Conservation (phyloP, 345 rosid genomes). For the Clarkia xantiana region DNA sequence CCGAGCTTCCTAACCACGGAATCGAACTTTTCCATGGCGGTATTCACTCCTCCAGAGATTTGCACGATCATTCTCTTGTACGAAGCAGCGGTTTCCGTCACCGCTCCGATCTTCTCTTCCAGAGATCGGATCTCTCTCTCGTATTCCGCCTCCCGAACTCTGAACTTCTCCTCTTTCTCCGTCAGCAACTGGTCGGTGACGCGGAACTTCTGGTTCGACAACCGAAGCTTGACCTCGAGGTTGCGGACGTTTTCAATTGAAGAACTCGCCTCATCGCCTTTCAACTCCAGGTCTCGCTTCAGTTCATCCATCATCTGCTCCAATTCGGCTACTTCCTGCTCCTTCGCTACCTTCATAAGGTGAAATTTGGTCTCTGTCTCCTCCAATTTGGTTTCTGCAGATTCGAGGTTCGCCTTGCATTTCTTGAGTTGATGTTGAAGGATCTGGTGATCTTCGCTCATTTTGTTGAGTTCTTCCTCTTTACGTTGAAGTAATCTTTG, state of each 20-base stretch:
- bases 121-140: conserved; percentile 46
- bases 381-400: conserved; percentile 31
- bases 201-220: conserved; percentile 91
- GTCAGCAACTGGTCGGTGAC: conserved; percentile 65
- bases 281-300: conserved; percentile 50
- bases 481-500: conserved; percentile 27
- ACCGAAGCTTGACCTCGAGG: conserved; percentile 74
- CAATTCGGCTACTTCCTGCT: conserved; percentile 29
- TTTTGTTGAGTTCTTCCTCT: conserved; percentile 26
- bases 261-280: conserved; percentile 62
- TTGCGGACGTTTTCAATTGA: conserved; percentile 35
- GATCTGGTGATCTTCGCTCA: conserved; percentile 36
- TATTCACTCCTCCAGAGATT: conserved; percentile 25
- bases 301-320: conserved; percentile 49
- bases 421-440: conserved; percentile 22
- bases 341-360: conserved; percentile 23
- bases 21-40: conserved; percentile 26
- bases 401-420: conserved; percentile 25
- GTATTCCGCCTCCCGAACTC: conserved; percentile 47
- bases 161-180: conserved; percentile 60
- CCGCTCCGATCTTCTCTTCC: conserved; percentile 27
- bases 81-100: conserved; percentile 29
- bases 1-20: conserved; percentile 24
- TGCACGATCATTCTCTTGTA: conserved; percentile 29
- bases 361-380: conserved; percentile 30